Evolutionary conservation across 345 rosid genomes (phyloP).

Genomic region (Melastoma malabathricum): DNA sequence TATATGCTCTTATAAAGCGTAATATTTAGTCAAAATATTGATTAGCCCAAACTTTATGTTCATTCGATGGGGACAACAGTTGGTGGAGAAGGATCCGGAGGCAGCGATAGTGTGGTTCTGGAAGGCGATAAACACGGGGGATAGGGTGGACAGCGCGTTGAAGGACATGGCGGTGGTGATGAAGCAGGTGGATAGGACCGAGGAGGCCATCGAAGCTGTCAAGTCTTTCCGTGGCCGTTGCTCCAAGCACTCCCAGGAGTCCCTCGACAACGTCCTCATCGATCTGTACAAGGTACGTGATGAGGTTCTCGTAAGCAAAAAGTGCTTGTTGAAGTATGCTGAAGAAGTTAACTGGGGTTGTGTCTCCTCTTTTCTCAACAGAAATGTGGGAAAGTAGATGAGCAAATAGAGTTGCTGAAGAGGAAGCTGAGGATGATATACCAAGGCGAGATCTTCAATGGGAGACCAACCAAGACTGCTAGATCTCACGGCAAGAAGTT

Average conservation of each 20-base stretch:
- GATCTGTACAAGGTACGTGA: slow-evolving; percentile 78
- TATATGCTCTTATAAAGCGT: no score
- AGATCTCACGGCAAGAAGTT: slow-evolving; percentile 94
- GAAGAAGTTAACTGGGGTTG: no score
- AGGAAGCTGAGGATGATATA: slow-evolving; percentile 73
- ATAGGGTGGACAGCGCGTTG: slow-evolving; percentile 14
- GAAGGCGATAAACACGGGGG: slow-evolving; percentile 70
- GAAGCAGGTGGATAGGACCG: slow-evolving; percentile 63
- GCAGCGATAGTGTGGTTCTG: slow-evolving; percentile 67
- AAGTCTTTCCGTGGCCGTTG: slow-evolving; percentile 72
- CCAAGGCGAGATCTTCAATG: slow-evolving; percentile 76
- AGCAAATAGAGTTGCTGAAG: slow-evolving; percentile 68
- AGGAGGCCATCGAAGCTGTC: slow-evolving; percentile 93
- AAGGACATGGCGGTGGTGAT: slow-evolving; percentile 70
- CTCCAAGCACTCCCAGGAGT: slow-evolving; percentile 69
- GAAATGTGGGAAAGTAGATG: slow-evolving; percentile 83
- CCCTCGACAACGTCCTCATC: slow-evolving; percentile 84
- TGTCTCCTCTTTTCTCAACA: slow-evolving; percentile 10
- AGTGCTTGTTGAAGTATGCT: no score
- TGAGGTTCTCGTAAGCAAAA: no score
- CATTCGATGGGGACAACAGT: slow-evolving; percentile 16
- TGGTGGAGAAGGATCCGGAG: slow-evolving; percentile 74
- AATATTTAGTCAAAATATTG: no score
- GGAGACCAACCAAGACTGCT: slow-evolving; percentile 83
- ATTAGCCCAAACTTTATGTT: no score